phyloP scores from a whole-genome alignment of 441 rosid genomes.

The Erodium trifolium region DNA sequence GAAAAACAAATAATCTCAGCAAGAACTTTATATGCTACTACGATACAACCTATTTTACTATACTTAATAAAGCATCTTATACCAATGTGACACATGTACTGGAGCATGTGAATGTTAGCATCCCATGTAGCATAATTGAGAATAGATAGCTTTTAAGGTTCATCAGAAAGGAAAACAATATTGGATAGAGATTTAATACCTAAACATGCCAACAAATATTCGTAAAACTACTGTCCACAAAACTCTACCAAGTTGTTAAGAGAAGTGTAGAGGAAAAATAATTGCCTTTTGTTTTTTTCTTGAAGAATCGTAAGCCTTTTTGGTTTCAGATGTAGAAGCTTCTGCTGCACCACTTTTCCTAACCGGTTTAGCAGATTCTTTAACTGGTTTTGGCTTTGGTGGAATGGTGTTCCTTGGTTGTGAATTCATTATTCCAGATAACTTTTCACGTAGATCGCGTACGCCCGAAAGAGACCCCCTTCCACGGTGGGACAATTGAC shows the following conservation, averaged over 20 bases:
- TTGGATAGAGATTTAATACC: slow-evolving; percentile 1
- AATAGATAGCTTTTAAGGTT: neutral
- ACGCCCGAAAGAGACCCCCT: slow-evolving; percentile 46
- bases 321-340: slow-evolving; percentile 43
- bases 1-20: neutral
- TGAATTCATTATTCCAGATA: slow-evolving; percentile 64
- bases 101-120: too few species aligned
- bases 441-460: slow-evolving; percentile 79
- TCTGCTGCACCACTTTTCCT: slow-evolving; percentile 57
- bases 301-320: slow-evolving; percentile 37
- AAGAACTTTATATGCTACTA: neutral
- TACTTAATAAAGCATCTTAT: too few species aligned
- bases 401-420: slow-evolving; percentile 51
- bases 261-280: neutral
- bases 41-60: neutral
- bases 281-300: slow-evolving; percentile 65
- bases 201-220: neutral
- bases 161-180: neutral
- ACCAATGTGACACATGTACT: neutral
- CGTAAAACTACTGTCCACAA: neutral
- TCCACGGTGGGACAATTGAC: slow-evolving; percentile 37
- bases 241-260: neutral
- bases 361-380: slow-evolving; percentile 43
- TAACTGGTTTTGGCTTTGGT: slow-evolving; percentile 38
- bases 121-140: neutral